Evolutionary conservation across 2,329 filamentous ascomycete genomes (phyloP), one percentile per base, ranked within the genome.

Genomic region (Ophiostoma australiae): DNA sequence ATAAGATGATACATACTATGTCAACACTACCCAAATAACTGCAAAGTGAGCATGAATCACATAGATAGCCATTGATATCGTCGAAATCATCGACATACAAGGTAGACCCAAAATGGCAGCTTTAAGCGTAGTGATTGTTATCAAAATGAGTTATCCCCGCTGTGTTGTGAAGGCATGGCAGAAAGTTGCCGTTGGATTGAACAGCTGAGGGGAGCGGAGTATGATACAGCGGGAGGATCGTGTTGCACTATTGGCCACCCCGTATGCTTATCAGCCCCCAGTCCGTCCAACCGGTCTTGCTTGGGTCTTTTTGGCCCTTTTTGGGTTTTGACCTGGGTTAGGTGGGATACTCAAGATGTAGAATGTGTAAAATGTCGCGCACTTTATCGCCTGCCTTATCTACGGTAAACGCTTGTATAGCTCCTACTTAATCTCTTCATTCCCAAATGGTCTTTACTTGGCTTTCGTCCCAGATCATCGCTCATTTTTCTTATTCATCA

Each of bases 301-400:
- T 65, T 39, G 63, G 63, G 63, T 66, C 63, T 66, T 66, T 66
- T 66, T 66, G 35, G 63, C 63, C 63, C 20, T 6, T 39, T 66
- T 39, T 66, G 63, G 35, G 8, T 63, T 11, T 37, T 23, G 61
- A 15, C 15, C 58, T 63, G 58, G 58, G 27, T 3, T 33, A 63
- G 13, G 58, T 63, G 58, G 58, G 27, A 33, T 33, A 33, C 13
- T 17, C 23, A 8, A 27, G 52, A 58, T 58, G 52, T 58, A 58
- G 23, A 58, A 58, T 58, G 52, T 58, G 23, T 58, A 58, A 58
- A 58, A 58, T 58, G 52, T 58, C 52, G 52, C 52, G 52, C 52
- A 58, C 52, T 27, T 58, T 31, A 58, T 58, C n/a, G 23, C 10
- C 11, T 58, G 10, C n/a, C 58, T 63, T 63, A 63, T 63, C 58